Evolutionary conservation across 2,329 filamentous ascomycete species (phyloP), one percentile per base, ranked within the genome.

Genomic region (Scortechinia acanthostroma): DNA sequence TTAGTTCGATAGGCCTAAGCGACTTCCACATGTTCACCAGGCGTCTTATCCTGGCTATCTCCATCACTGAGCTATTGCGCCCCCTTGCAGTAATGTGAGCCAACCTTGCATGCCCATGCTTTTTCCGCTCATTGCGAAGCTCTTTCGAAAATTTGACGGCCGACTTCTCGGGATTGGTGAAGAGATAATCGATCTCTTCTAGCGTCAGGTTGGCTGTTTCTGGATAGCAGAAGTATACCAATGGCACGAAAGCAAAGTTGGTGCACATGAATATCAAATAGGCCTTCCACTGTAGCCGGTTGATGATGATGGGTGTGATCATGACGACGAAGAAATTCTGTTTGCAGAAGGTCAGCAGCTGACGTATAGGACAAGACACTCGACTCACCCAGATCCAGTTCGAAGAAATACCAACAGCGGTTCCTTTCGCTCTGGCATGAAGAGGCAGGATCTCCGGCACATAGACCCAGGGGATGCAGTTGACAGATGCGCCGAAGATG

Each of bases 181-280:
- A 74, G 52, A 74, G 61, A 20, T 64, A 58, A 50, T 76, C 72
- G 23, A 77, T 72, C 48, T 77, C 70, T 50, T 77, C 73, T 0
- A 77, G 61, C 1, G 58, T 61, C 5, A 73, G 56, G 33, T 69
- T 68, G 20, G 59, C 62, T 0, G 74, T 79, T 52, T 80, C 76
- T 0, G 76, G 75, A 43, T 72, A 76, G 52, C 70, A 65, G 46
- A 67, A 62, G 52, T 67, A 71, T 2, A 69, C 55, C 3, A 68
- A 52, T 0, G 67, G 68, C 1, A 70, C 55, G 42, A 69, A 70
- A 10, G 53, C 50, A 19, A 73, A 61, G 50, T 75, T 74, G 6
- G 70, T 60, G 20, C 57, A 60, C 59, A 70, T 71, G 55, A 74
- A 77, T 50, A 75, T 74, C 2, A 76, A 56, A 49, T 76, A 76